A percentile compares a stretch with the other conserved stretches of the same genome.
Evolutionary conservation across 2,329 filamentous ascomycete genomes (phyloP).

Genomic region (Truncatella angustata): DNA sequence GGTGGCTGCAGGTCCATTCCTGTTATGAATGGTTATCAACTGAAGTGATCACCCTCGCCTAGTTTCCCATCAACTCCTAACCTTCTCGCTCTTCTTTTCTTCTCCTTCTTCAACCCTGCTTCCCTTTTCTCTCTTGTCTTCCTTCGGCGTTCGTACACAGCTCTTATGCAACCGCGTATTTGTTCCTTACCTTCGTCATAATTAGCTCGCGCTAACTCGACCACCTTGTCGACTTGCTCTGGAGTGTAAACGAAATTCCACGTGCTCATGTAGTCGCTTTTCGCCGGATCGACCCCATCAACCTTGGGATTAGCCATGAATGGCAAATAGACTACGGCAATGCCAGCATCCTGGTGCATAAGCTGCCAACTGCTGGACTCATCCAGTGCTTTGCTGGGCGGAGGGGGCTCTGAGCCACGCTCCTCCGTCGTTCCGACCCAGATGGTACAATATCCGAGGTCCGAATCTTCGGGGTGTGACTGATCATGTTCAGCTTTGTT

Average conservation of each 20-base stretch:
- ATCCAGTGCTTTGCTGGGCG: slow-evolving; percentile 50
- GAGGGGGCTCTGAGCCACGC: slow-evolving; percentile 55
- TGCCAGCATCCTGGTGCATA: slow-evolving; percentile 75
- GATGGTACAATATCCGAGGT: slow-evolving; percentile 87
- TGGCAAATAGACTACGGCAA: slow-evolving; percentile 88
- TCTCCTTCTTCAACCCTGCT: slow-evolving; percentile 34
- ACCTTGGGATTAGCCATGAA: slow-evolving; percentile 80
- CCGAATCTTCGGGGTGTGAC: slow-evolving; percentile 46
- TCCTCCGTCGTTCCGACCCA: slow-evolving; percentile 90
- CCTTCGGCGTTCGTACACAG: slow-evolving; percentile 92
- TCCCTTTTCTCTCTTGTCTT: slow-evolving; percentile 58
- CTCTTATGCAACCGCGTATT: slow-evolving; percentile 74
- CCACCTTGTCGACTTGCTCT: slow-evolving; percentile 82
- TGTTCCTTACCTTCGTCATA: slow-evolving; percentile 79
- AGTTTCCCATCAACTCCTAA: slow-evolving; percentile 53
- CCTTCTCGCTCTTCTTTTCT: slow-evolving; percentile 45
- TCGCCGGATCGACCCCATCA: slow-evolving; percentile 77
- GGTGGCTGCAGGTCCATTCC: no score
- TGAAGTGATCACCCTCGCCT: slow-evolving; percentile 68
- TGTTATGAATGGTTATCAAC: slow-evolving; percentile 34
- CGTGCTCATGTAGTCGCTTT: slow-evolving; percentile 84
- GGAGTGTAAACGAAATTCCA: slow-evolving; percentile 98
- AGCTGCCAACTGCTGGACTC: slow-evolving; percentile 68
- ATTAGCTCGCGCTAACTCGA: slow-evolving; percentile 80
- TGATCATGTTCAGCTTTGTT: slow-evolving; percentile 37